These are phyloP conservation scores for Haberlea rhodopensis DNA, from an alignment of 257 asterid species.

Conservation along the genomic window DNA sequence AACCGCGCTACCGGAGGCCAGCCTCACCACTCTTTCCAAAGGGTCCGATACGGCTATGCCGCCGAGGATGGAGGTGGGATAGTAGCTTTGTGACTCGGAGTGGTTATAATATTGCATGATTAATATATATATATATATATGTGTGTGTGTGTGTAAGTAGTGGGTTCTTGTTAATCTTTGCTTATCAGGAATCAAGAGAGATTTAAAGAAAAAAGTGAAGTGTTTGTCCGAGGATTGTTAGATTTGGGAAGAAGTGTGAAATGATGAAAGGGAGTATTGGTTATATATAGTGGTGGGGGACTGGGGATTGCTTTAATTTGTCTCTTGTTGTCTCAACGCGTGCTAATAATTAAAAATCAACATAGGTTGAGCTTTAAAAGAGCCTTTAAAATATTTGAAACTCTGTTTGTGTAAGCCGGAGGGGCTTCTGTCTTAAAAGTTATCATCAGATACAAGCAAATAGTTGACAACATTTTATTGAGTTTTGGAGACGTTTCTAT, in stretches of 20 bases:
- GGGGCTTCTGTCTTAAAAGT: too few species aligned
- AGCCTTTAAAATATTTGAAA: constrained; percentile 26
- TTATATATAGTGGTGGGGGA: constrained; percentile 1
- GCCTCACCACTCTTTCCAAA: constrained; percentile 33
- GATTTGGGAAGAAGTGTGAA: constrained; percentile 27
- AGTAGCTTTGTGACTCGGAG: constrained; percentile 27
- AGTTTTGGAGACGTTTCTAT: too few species aligned
- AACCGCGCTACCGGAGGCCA: constrained; percentile 56
- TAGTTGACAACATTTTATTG: too few species aligned
- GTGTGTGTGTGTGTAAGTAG: too few species aligned
- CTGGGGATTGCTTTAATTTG: constrained; percentile 10
- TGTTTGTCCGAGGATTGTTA: constrained; percentile 28
- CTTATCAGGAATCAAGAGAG: background rate
- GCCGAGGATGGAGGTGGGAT: constrained; percentile 23
- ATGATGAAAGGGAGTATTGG: constrained; percentile 25
- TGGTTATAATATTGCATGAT: constrained; percentile 33
- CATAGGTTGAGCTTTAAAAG: constrained; percentile 39
- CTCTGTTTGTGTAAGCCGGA: constrained; percentile 33
- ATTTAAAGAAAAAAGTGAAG: background rate
- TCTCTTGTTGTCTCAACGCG: constrained; percentile 51
- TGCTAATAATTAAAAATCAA: constrained; percentile 29
- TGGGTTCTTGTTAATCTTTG: background rate
- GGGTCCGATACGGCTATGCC: constrained; percentile 22
- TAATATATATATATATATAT: too few species aligned
- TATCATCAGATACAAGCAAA: too few species aligned